Base-by-base conservation (phyloP, 345 rosid genomes). In the Cardiospermum halicacabum region DNA sequence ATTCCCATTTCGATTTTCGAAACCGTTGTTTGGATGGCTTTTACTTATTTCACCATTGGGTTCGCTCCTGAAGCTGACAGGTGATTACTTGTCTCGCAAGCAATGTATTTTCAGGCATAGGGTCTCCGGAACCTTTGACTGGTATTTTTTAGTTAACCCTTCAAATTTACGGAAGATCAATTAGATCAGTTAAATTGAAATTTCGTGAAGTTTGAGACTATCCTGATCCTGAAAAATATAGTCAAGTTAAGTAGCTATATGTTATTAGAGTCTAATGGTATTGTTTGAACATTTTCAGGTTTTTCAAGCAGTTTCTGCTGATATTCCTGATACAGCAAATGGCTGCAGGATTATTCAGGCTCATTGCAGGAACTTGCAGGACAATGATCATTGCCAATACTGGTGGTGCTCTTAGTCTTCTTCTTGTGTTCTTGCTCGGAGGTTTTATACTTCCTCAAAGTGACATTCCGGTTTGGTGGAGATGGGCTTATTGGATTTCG, bases 401-500 rank as follows among this genome's bases (percentile, higher is more conserved):
- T 0, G 97, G 97, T 4, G 96, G 99, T 12, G 78, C 85, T 76
- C 78, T 91, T 21, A 70, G 70, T 50, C 81, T 94, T 11, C 80
- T 91, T 4, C 83, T 94, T 31, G 68, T 88, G 64, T 88, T 87
- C 85, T 47, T 94, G 82, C 82, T 88, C 13, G 97, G 96, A 59
- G 96, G 97, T 28, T 91, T 94, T 83, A 82, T 88, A 37, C 39
- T 91, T 63, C 96, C 91, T 21, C 74, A 76, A 82, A 72, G 97
- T 91, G 24, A 81, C 27, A 87, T 94, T 69, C 99, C 97, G 30
- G 57, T 13, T 7, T 89, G 99, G 92, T 94, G 95, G 96, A 51
- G 54, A 27, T 94, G 97, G 99, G 97, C 77, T 57, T 83, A 94
- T 62, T 94, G 99, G 99, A 64, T 89, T 56, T 94, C 97, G 32